phyloP scores from a whole-genome alignment of 2,329 filamentous ascomycete species.

The Colletotrichum nymphaeae region DNA sequence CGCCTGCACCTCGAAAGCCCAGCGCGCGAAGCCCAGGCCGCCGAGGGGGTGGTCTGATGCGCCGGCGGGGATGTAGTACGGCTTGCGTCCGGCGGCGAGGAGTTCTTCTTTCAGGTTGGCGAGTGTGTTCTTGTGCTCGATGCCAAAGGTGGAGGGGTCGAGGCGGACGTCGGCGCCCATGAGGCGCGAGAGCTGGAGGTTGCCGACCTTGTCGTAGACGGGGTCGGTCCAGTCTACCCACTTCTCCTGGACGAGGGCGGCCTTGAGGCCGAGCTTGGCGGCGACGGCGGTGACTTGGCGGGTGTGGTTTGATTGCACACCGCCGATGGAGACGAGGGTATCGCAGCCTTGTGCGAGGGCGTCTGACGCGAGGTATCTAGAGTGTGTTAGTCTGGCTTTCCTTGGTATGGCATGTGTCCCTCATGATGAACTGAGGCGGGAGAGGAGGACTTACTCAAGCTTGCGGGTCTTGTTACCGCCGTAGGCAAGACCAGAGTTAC shows the following conservation, averaged over 20 bases:
- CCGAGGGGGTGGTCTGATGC: slow-evolving; percentile 78
- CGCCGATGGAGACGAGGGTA: slow-evolving; percentile 75
- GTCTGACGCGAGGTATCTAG: slow-evolving; percentile 73
- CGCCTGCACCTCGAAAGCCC: slow-evolving; percentile 74
- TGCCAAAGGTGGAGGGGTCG: slow-evolving; percentile 71
- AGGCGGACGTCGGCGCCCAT: slow-evolving; percentile 75
- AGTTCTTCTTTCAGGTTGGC: slow-evolving; percentile 65
- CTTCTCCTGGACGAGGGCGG: slow-evolving; percentile 72
- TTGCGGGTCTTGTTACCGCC: slow-evolving; percentile 79
- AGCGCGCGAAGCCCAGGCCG: slow-evolving; percentile 76
- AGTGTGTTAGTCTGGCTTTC: neutral
- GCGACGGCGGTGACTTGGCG: slow-evolving; percentile 74
- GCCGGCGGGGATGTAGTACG: slow-evolving; percentile 79
- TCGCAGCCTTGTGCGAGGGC: slow-evolving; percentile 66
- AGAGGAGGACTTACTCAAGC: slow-evolving; percentile 61
- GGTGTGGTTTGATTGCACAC: slow-evolving; percentile 78
- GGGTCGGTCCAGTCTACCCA: slow-evolving; percentile 74
- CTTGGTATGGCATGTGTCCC: no score
- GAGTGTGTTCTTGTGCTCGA: slow-evolving; percentile 74
- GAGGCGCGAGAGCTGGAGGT: slow-evolving; percentile 76
- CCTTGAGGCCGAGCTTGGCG: slow-evolving; percentile 65
- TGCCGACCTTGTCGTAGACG: slow-evolving; percentile 73
- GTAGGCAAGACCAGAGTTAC: slow-evolving; percentile 74
- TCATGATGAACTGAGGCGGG: neutral
- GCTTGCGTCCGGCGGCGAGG: slow-evolving; percentile 63